Conservation (phyloP, 164 flowering plant species). For the Kalanchoe fedtschenkoi region DNA sequence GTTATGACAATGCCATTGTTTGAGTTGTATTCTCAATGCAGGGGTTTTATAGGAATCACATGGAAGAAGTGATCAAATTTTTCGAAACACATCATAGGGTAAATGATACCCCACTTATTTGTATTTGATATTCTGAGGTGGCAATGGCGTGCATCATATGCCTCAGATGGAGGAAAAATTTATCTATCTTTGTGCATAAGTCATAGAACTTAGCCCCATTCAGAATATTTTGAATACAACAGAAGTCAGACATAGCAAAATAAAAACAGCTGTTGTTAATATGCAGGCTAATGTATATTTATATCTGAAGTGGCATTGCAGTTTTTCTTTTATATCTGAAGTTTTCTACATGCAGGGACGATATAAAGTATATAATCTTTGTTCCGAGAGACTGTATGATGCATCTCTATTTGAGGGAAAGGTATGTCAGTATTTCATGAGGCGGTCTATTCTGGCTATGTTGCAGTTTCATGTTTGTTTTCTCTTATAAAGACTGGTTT, state of each 20-base stretch:
- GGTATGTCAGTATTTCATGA: constrained; percentile 29
- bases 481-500: neutral
- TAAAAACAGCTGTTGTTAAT: too few relatives aligned
- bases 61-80: constrained; percentile 98
- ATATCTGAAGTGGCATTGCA: neutral
- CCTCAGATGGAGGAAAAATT: too few relatives aligned
- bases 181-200: too few relatives aligned
- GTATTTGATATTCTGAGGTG: too few relatives aligned
- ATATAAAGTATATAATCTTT: constrained; percentile 98
- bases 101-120: constrained; percentile 5
- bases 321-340: neutral
- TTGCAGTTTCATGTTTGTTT: neutral
- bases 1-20: neutral
- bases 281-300: neutral
- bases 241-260: too few relatives aligned
- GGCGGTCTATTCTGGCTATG: neutral
- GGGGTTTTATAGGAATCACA: constrained; percentile 94
- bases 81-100: constrained; percentile 97
- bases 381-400: constrained; percentile 95
- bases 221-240: too few relatives aligned
- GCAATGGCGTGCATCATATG: too few relatives aligned
- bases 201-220: too few relatives aligned
- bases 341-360: constrained; percentile 31
- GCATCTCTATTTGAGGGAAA: constrained; percentile 96
- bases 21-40: constrained; percentile 19